Evolutionary conservation across 2,329 filamentous ascomycete species (phyloP), one percentile per base, ranked within the genome.

Genomic region (Apiospora phragmitis): DNA sequence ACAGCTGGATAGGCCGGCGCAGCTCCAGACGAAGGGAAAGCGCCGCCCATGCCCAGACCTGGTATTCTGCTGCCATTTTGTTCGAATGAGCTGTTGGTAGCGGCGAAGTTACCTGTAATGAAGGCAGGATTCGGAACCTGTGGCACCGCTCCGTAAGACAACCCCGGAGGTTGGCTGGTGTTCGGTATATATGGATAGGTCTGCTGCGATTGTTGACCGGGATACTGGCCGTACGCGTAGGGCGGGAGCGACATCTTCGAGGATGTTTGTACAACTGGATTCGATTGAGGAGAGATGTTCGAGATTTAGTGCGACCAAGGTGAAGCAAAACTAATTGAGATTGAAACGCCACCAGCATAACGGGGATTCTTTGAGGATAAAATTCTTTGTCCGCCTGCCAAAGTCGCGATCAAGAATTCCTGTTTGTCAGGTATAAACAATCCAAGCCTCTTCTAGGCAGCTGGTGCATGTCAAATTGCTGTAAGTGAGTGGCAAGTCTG

Each of bases 61-160:
- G 67, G 67, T 68, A 68, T 68, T 38, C 43, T 68, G 47, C 67
- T 68, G n/a, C 43, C 32, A 41, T 69, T 74, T 11, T 73, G 71
- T 7, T 76, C 74, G 42, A 74, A 76, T 1, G 72, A 62, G 29
- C 65, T 47, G 24, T 65, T 71, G 14, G 68, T 62, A 32, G 67
- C 69, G 18, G 68, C 62, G 14, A 68, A 55, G 35, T 55, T 55
- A 49, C 67, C 67, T 26, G 67, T 26, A 29, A 55, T 38, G 51
- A 26, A 35, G 32, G 29, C 32, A 68, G 45, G 45, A 41, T 38
- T 68, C 1, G 67, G 11, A 12, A 21, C 67, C 9, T 49, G 67
- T 26, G 67, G 67, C 11, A 62, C 32, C 21, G 67, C 67, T 41
- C 67, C 67, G n/a, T 49, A 68, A 5, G 43, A 26, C 21, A 68